Evolutionary conservation across 148 eudicot species (phyloP).

Genomic region (Rhododendron griersonianum): DNA sequence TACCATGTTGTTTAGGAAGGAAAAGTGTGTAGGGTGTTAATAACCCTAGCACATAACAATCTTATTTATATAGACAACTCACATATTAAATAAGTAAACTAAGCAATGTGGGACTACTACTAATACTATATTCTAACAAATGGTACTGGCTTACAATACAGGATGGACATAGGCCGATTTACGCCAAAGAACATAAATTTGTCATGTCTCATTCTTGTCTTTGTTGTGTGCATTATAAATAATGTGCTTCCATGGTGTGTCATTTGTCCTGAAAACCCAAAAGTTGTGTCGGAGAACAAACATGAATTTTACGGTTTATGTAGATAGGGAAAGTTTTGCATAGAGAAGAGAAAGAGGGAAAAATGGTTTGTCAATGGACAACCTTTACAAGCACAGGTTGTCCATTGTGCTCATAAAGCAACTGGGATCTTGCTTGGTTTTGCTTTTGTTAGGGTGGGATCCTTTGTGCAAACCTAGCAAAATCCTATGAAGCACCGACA

Average conservation of each 20-base stretch:
- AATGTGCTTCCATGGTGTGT: not conserved
- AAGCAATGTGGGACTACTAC: too few species aligned
- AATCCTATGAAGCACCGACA: too few species aligned
- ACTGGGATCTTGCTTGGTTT: not conserved
- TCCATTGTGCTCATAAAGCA: not conserved
- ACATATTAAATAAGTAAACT: too few species aligned
- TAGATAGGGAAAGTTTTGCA: not conserved
- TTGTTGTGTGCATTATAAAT: not conserved
- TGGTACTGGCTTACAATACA: not conserved
- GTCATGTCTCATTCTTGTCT: not conserved
- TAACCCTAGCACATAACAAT: too few species aligned
- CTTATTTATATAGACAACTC: too few species aligned
- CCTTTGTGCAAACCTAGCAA: not conserved
- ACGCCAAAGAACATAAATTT: not conserved
- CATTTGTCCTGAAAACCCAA: not conserved
- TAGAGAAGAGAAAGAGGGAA: not conserved
- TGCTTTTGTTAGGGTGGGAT: not conserved
- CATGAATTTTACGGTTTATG: not conserved
- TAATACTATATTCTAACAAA: too few species aligned
- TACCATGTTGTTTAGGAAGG: too few species aligned
- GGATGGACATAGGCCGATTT: not conserved
- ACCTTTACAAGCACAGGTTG: too few species aligned
- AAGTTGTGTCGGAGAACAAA: not conserved
- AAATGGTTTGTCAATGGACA: too few species aligned
- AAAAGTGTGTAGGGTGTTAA: too few species aligned